Evolutionary conservation across 108 stramenopile species (phyloP).

Genomic region (Pseudonitzschia multistriata): DNA sequence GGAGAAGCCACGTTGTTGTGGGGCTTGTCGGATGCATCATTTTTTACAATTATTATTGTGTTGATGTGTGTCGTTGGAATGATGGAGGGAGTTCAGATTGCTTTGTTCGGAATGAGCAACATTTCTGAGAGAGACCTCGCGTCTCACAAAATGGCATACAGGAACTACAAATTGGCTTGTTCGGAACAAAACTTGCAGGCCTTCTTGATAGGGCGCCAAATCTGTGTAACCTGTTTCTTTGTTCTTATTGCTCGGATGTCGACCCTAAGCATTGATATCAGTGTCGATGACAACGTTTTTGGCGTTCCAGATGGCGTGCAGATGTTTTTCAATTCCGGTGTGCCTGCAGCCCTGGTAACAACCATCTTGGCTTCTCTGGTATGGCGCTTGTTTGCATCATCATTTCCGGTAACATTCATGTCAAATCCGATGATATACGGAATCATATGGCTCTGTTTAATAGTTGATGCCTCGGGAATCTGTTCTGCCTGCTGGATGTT

Average conservation of each 20-base stretch:
- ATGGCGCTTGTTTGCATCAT: constrained; percentile 43
- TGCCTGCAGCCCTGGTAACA: constrained; percentile 38
- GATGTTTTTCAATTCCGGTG: constrained; percentile 41
- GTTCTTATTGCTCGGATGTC: constrained; percentile 31
- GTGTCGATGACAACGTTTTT: constrained; percentile 27
- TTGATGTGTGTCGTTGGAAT: constrained; percentile 49
- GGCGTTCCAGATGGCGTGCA: constrained; percentile 38
- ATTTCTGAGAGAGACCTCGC: constrained; percentile 40
- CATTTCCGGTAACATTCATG: constrained; percentile 38
- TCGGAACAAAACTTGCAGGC: constrained; percentile 48
- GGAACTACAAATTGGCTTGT: constrained; percentile 50
- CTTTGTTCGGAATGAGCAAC: constrained; percentile 46
- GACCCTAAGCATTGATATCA: constrained; percentile 10
- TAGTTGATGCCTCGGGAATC: constrained; percentile 30
- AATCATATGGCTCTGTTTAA: constrained; percentile 37
- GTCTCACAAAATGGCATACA: constrained; percentile 41
- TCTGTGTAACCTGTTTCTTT: constrained; percentile 39
- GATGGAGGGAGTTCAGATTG: constrained; percentile 65
- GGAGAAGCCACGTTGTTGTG: constrained; percentile 45
- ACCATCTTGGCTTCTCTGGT: constrained; percentile 38
- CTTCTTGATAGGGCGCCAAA: constrained; percentile 59
- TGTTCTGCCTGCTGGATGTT: constrained; percentile 45
- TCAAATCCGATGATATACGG: constrained; percentile 38
- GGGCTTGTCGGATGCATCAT: constrained; percentile 30
- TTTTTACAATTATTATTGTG: constrained; percentile 38